Evolutionary conservation across 1,284 basidiomycete genomes (phyloP), one percentile per base, ranked within the genome.

Genomic region (Pseudomicrostroma phylloplanum): DNA sequence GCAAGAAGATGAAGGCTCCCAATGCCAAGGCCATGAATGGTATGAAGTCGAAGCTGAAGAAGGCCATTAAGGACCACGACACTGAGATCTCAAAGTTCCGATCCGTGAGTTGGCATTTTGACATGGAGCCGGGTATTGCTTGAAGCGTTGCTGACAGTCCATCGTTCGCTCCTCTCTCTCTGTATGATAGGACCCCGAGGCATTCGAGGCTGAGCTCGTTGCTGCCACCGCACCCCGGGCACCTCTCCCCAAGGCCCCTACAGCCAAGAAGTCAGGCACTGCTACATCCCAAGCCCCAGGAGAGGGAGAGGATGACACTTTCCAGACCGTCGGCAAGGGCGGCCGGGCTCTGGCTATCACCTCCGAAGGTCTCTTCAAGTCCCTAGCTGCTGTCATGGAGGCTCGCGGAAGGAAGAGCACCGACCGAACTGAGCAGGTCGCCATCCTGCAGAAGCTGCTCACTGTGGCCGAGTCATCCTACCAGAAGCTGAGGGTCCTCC

Each of bases 331-430:
- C 54, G 92, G 92, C 48, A 91, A 88, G 74, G 91, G 90, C 57
- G 92, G 92, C 42, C 92, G 89, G 78, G 84, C 85, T 13, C 85
- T 92, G 80, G 87, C 87, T 67, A 89, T 90, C 73, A 91, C 91
- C 4, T 82, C 90, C 8, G 94, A 97, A 63, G 86, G 87, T 55
- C 89, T 98, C 71, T 92, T 93, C 84, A 96, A 96, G 82, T 90
- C 88, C 67, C 85, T 99, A 36, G 88, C 91, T 72, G 85, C 88
- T 51, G 88, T 98, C 51, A 88, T 96, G 79, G 96, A 98, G 77
- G 91, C 91, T 55, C 87, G 96, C 69, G 96, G 96, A 39, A 91
- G 92, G 81, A 98, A 98, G 86, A 91, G 91, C 58, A 98, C 96
- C 57, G 93, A 99, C 81, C 88, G 96, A 66, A 85, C 85, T 51